Conservation (phyloP, 2,329 filamentous ascomycete genomes). For the Aureobasidium melanogenum region DNA sequence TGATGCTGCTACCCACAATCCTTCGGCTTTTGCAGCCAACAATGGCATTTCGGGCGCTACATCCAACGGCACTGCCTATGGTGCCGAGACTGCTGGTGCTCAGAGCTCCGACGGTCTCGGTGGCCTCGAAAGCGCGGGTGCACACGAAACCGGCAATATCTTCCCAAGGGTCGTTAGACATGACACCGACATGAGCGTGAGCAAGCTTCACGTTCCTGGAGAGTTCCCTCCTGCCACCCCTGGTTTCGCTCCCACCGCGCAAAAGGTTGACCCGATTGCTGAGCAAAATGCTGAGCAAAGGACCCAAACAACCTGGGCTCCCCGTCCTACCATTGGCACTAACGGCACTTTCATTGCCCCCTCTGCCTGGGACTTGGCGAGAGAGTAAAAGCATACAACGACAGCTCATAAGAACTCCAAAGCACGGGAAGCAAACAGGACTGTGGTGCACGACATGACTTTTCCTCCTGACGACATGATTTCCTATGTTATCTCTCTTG, state of each 20-base stretch:
- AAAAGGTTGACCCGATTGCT: no score
- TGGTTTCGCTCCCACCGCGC: not conserved
- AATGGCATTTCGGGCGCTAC: constrained; percentile 2
- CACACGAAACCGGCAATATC: constrained; percentile 32
- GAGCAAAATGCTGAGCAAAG: no score
- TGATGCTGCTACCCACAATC: not conserved
- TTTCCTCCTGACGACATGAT: not conserved
- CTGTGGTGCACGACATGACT: not conserved
- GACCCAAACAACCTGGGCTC: no score
- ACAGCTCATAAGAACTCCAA: not conserved
- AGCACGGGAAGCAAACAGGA: not conserved
- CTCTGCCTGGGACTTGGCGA: constrained; percentile 3
- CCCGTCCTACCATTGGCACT: not conserved
- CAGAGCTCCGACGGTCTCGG: constrained; percentile 16
- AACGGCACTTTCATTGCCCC: not conserved
- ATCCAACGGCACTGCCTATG: not conserved
- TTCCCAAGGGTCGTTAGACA: constrained; percentile 40
- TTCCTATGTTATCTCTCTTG: not conserved
- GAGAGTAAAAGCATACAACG: not conserved
- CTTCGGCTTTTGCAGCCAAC: not conserved
- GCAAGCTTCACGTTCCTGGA: constrained; percentile 61
- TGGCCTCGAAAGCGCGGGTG: constrained; percentile 26
- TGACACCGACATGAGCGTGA: constrained; percentile 44
- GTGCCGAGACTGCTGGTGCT: not conserved
- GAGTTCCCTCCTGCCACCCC: constrained; percentile 34